Evolutionary conservation across 202 grass and related monocot genomes (phyloP).

Genomic region (Digitaria exilis): DNA sequence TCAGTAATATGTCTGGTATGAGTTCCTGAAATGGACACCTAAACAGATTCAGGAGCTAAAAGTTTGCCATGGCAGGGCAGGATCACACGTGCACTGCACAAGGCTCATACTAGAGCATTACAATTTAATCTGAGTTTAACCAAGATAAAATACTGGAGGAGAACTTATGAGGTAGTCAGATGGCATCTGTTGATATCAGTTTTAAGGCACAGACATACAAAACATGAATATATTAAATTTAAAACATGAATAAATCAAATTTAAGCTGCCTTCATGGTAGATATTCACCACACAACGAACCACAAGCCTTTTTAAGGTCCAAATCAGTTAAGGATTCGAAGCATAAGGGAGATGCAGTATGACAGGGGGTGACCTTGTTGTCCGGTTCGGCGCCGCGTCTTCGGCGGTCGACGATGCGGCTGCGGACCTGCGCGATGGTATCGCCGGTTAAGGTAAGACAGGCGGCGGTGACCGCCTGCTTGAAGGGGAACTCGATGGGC

Average conservation of each 20-base stretch:
- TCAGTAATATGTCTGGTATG: slow-evolving; percentile 51
- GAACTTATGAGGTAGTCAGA: neutral
- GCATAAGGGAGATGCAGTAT: neutral
- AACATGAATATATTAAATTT: no score
- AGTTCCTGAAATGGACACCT: slow-evolving; percentile 53
- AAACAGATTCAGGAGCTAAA: slow-evolving; percentile 17
- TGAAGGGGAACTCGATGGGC: slow-evolving; percentile 72
- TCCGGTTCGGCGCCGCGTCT: slow-evolving; percentile 25
- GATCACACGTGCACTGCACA: neutral
- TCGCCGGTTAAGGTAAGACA: slow-evolving; percentile 87
- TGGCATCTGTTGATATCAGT: neutral
- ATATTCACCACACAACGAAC: neutral
- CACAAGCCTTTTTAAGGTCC: neutral
- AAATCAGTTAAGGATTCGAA: neutral
- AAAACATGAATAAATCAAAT: neutral
- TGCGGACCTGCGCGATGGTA: slow-evolving; percentile 83
- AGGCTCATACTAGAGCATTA: neutral
- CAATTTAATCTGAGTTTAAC: neutral
- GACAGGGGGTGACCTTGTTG: slow-evolving; percentile 61
- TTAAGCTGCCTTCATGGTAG: neutral
- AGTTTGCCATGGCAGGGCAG: neutral
- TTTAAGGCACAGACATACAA: neutral
- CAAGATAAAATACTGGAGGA: neutral
- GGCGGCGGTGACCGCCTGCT: slow-evolving; percentile 74
- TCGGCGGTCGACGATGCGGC: slow-evolving; percentile 51